These are phyloP conservation scores for Phragmites australis DNA, from an alignment of 176 grass and related monocot species.

Conservation along the genomic window DNA sequence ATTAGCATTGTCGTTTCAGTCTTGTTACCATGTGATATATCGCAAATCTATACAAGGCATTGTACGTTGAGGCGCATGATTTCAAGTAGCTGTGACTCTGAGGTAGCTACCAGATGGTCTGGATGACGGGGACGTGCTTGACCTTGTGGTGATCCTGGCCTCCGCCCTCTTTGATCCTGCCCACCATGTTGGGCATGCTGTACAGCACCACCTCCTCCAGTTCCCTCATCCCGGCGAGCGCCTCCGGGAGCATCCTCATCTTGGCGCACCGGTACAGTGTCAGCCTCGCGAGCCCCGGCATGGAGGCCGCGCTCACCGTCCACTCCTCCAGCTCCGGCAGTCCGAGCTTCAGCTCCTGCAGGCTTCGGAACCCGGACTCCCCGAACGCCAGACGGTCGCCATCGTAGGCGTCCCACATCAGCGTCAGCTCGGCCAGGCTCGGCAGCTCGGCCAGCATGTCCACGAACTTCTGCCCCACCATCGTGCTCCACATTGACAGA, in stretches of 20 bases:
- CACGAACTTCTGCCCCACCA: slow-evolving; percentile 49
- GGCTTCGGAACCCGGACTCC: slow-evolving; percentile 29
- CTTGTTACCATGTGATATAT: too few relatives aligned
- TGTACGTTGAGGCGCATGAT: not conserved
- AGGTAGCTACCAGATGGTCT: slow-evolving; percentile 33
- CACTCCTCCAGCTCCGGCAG: slow-evolving; percentile 47
- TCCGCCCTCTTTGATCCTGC: slow-evolving; percentile 38
- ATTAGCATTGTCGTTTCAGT: too few relatives aligned
- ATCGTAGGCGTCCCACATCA: slow-evolving; percentile 36
- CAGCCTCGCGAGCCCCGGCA: slow-evolving; percentile 35
- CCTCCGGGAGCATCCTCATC: slow-evolving; percentile 54
- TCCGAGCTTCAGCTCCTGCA: slow-evolving; percentile 36
- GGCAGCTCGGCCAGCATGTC: slow-evolving; percentile 54
- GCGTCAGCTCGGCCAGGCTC: slow-evolving; percentile 38
- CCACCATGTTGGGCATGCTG: slow-evolving; percentile 50
- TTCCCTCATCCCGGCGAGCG: slow-evolving; percentile 40
- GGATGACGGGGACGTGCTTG: slow-evolving; percentile 50
- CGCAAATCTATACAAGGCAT: too few relatives aligned
- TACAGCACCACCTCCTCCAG: slow-evolving; percentile 60
- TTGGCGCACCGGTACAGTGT: slow-evolving; percentile 41
- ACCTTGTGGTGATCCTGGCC: slow-evolving; percentile 51
- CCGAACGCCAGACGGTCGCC: slow-evolving; percentile 36
- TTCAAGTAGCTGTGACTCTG: not conserved
- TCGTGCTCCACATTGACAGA: slow-evolving; percentile 47
- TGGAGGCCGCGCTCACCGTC: slow-evolving; percentile 7